Evolutionary conservation across 2,329 filamentous ascomycete genomes (phyloP).

Genomic region (Sporothrix pseudoabietina): DNA sequence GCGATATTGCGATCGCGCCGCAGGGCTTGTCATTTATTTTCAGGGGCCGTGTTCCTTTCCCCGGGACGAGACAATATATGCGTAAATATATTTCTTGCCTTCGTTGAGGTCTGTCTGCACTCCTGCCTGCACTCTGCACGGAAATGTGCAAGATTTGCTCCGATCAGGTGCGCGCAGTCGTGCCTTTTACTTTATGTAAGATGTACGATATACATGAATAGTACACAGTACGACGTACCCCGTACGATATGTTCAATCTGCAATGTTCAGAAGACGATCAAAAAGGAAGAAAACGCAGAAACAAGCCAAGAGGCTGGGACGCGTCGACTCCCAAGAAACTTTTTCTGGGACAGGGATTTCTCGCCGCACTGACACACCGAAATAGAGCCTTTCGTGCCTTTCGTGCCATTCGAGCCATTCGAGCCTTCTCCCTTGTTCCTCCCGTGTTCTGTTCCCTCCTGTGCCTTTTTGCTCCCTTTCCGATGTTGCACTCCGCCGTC

Average conservation of each 20-base stretch:
- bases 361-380: constrained; percentile 5
- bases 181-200: neutral
- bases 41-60: neutral
- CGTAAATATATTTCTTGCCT: neutral
- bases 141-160: neutral
- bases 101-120: neutral
- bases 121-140: neutral
- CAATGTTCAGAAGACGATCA: neutral
- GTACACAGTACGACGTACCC: no score
- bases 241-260: neutral
- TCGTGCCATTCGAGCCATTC: no score
- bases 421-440: neutral
- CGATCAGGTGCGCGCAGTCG: constrained; percentile 1
- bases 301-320: neutral
- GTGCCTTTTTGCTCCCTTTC: neutral
- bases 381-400: neutral
- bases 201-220: no score
- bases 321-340: neutral
- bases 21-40: constrained; percentile 4
- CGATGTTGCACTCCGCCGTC: constrained; percentile 16
- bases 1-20: constrained; percentile 1
- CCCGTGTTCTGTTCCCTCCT: neutral
- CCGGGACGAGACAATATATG: neutral
- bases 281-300: neutral
- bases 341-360: neutral